These are phyloP conservation scores for Cocos nucifera DNA, from an alignment of 176 grass and related monocot genomes.

Conservation along the genomic window DNA sequence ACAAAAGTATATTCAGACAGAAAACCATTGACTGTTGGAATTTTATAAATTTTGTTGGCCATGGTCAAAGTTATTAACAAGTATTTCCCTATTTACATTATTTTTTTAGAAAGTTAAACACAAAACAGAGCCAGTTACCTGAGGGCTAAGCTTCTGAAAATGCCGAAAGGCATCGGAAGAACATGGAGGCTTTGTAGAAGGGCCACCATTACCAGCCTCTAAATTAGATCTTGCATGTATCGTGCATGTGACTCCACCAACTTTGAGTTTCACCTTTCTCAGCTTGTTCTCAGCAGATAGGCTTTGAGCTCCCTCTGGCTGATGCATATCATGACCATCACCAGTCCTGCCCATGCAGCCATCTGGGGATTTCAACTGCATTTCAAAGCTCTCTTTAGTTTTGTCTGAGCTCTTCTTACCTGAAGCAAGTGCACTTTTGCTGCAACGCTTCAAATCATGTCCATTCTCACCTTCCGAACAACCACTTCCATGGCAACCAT, in stretches of 20 bases:
- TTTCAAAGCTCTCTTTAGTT: slow-evolving; percentile 3
- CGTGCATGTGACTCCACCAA: slow-evolving; percentile 52
- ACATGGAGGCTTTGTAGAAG: not conserved
- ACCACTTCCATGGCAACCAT: slow-evolving; percentile 15
- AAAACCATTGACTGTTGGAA: too few relatives aligned
- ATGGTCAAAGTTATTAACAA: too few relatives aligned
- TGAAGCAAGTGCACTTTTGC: slow-evolving; percentile 30
- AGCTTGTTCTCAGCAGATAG: slow-evolving; percentile 30
- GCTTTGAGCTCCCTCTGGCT: not conserved
- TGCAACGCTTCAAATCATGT: slow-evolving; percentile 21
- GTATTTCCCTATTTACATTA: too few relatives aligned
- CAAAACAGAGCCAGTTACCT: not conserved
- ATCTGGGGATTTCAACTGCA: slow-evolving; percentile 14
- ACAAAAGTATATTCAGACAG: too few relatives aligned
- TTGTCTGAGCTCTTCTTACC: slow-evolving; percentile 15
- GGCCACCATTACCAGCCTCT: slow-evolving; percentile 18
- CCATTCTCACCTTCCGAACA: slow-evolving; percentile 3
- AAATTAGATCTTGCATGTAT: slow-evolving; percentile 33
- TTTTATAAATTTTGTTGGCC: too few relatives aligned
- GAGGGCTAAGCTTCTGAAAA: not conserved
- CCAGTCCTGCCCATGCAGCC: not conserved
- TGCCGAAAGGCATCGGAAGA: not conserved
- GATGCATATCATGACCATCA: not conserved
- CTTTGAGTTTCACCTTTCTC: slow-evolving; percentile 75
- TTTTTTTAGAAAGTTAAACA: not conserved